Percentiles rank a stretch among this genome's conserved stretches.
Evolutionary conservation across 495 filamentous ascomycete species (phyloP).

Genomic region (Penicillium crystallinum): DNA sequence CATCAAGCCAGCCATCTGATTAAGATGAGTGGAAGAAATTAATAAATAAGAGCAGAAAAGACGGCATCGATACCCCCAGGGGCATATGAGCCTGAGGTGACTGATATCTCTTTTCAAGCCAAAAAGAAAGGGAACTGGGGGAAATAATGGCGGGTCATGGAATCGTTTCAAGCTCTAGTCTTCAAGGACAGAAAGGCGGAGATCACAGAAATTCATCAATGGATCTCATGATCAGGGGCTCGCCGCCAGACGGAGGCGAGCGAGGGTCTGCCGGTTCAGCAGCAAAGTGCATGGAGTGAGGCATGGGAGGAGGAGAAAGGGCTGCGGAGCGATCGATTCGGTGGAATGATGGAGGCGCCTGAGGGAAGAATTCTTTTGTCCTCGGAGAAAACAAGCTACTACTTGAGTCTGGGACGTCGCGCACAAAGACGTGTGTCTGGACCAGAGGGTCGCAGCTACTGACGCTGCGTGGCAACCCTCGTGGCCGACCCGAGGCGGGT

Average conservation of each 20-base stretch:
- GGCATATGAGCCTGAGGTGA: slow-evolving; percentile 6
- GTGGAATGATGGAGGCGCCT: slow-evolving; percentile 25
- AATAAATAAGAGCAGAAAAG: slow-evolving; percentile 7
- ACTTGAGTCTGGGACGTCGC: slow-evolving; percentile 31
- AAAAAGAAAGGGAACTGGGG: slow-evolving; percentile 14
- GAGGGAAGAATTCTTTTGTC: slow-evolving; percentile 42
- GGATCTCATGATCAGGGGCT: slow-evolving; percentile 48
- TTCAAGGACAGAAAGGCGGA: slow-evolving; percentile 3
- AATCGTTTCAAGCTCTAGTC: slow-evolving; percentile 27
- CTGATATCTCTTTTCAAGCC: slow-evolving; percentile 13
- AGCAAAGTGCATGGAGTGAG: slow-evolving; percentile 25
- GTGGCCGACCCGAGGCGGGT: slow-evolving; percentile 14
- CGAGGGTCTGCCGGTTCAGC: slow-evolving; percentile 40
- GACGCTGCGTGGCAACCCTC: slow-evolving; percentile 17
- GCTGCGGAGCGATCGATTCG: slow-evolving; percentile 31
- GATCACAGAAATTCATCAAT: slow-evolving; percentile 50
- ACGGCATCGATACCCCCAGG: not conserved
- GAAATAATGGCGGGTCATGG: slow-evolving; percentile 27
- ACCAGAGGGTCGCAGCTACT: slow-evolving; percentile 28
- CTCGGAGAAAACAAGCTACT: slow-evolving; percentile 46
- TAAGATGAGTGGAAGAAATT: slow-evolving; percentile 19
- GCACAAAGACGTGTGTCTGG: slow-evolving; percentile 34
- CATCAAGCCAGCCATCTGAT: slow-evolving; percentile 26
- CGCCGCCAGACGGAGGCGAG: slow-evolving; percentile 42
- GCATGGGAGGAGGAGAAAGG: slow-evolving; percentile 2